Evolutionary conservation across 164 flowering plant species (phyloP).

Genomic region (Dillenia turbinata): DNA sequence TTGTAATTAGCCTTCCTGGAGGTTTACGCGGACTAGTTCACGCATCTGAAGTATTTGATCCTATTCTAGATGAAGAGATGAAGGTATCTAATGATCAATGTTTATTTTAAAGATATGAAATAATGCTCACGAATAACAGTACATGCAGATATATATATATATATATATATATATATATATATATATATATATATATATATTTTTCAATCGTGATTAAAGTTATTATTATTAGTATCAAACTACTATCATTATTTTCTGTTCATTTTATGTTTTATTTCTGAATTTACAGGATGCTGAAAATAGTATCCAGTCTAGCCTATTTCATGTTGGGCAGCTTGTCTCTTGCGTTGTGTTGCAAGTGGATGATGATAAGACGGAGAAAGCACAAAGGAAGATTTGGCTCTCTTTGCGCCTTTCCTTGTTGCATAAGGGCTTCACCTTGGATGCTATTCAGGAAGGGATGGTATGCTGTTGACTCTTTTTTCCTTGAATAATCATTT

Average conservation of each 20-base stretch:
- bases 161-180: no score
- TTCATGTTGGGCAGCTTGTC: slow-evolving; percentile 77
- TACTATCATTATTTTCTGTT: not conserved
- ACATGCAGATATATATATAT: no score
- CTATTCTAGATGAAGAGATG: slow-evolving; percentile 27
- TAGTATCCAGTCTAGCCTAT: slow-evolving; percentile 43
- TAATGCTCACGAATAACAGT: no score
- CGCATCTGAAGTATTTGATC: slow-evolving; percentile 70
- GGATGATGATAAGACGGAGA: slow-evolving; percentile 75
- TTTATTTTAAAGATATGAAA: no score
- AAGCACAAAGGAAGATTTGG: slow-evolving; percentile 71
- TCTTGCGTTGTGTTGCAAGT: slow-evolving; percentile 74
- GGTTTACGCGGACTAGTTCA: slow-evolving; percentile 90
- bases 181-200: no score
- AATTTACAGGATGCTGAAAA: slow-evolving; percentile 38
- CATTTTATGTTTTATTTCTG: not conserved
- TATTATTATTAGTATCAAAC: no score
- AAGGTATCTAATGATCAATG: slow-evolving; percentile 24
- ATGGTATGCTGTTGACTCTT: slow-evolving; percentile 51
- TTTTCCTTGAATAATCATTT: not conserved
- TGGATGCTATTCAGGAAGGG: slow-evolving; percentile 84
- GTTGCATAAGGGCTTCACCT: slow-evolving; percentile 61
- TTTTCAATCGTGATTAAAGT: no score
- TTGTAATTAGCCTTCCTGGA: slow-evolving; percentile 85
- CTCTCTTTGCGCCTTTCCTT: slow-evolving; percentile 82